These are phyloP conservation scores for Podosphaera xanthii DNA, from an alignment of 2,329 filamentous ascomycete genomes.

Conservation along the genomic window DNA sequence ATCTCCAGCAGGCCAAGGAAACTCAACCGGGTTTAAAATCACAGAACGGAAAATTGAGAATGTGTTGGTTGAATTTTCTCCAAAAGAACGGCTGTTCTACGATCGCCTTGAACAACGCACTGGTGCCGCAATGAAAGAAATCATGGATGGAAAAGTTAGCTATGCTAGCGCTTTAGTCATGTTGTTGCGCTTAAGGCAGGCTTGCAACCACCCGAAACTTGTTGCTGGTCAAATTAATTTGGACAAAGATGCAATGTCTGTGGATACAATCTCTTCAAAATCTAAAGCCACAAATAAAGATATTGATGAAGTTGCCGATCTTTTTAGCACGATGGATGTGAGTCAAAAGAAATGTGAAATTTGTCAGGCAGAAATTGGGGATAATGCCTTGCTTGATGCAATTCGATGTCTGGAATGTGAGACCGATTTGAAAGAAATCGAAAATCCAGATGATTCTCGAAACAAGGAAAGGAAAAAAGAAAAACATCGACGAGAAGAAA, in stretches of 20 bases:
- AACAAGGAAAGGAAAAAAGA: constrained; percentile 20
- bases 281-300: constrained; percentile 26
- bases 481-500: constrained; percentile 7
- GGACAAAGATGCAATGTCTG: constrained; percentile 65
- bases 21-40: constrained; percentile 59
- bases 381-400: constrained; percentile 19
- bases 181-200: constrained; percentile 72
- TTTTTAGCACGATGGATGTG: constrained; percentile 58
- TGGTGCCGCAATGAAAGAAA: constrained; percentile 64
- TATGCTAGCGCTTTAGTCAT: constrained; percentile 88
- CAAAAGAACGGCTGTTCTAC: constrained; percentile 69
- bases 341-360: constrained; percentile 16
- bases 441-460: constrained; percentile 20
- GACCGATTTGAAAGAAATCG: constrained; percentile 43
- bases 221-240: constrained; percentile 67
- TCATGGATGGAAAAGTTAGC: constrained; percentile 68
- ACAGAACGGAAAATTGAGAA: constrained; percentile 76
- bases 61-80: constrained; percentile 54
- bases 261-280: constrained; percentile 28
- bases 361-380: constrained; percentile 15
- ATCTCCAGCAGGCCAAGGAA: constrained; percentile 21
- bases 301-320: constrained; percentile 61
- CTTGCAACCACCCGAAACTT: constrained; percentile 82
- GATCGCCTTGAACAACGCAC: constrained; percentile 61
- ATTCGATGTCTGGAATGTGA: constrained; percentile 53